Evolutionary conservation across 2,329 filamentous ascomycete genomes (phyloP), one percentile per base, ranked within the genome.

Genomic region (Calonectria henricotiae): DNA sequence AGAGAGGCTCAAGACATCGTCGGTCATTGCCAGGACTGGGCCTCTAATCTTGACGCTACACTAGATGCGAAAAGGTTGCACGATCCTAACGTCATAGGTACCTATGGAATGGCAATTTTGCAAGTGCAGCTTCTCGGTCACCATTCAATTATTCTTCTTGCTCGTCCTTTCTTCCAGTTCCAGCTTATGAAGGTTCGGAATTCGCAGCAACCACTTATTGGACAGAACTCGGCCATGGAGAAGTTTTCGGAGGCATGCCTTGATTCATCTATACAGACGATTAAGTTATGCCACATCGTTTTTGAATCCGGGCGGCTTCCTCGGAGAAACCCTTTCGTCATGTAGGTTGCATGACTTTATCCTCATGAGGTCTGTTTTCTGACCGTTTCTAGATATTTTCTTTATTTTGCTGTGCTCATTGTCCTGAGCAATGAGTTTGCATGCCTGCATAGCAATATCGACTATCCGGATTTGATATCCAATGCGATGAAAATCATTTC

Each of bases 141-240:
- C 66, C 90, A 92, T 76, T 89, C 89, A 0, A 86, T 91, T 47
- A 86, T 92, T 30, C 83, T 93, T 0, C 84, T 93, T 1, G 91
- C 89, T 1, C 84, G 91, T 32, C 90, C 91, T 0, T 92, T 92
- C 77, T 90, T 92, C 68, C 80, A 92, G 15, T 88, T 87, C 68
- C 83, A 90, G 13, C 83, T 91, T 46, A 89, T 84, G 66, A 81
- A 82, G 76, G 76, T 79, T 2, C 79, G 80, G 17, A 62, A 71
- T n/a, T 58, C 58, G 12, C 63, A 55, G 7, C 47, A 61, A 2
- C 44, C 49, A 11, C 15, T 46, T 5, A n/a, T 62, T 30, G 25
- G 54, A 23, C 47, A 60, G 13, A 68, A 66, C 63, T 77, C 80
- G 32, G 80, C 78, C 35, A 83, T 86, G 77, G 83, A 85, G 37